Evolutionary conservation across 306 rosid species (phyloP), one percentile per base, ranked within the genome.

Genomic region (Pterocarpus macrocarpus): DNA sequence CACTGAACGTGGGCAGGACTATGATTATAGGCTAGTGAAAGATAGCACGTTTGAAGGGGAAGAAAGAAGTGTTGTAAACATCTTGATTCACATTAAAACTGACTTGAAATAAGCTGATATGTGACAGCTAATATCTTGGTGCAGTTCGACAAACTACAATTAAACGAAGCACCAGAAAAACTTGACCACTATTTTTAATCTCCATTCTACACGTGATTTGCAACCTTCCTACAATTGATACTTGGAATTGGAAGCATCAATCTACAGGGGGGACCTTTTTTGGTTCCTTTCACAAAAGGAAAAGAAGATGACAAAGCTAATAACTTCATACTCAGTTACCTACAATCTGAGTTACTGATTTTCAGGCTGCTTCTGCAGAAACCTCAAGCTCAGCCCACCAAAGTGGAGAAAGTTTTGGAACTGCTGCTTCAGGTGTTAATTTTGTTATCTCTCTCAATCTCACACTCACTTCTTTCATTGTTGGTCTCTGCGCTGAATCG

Each of bases 311-410:
- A 53, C 11, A 66, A 43, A 41, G 75, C 41, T 75, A 32, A 53
- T 16, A 81, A 10, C 64, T 79, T 72, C 80, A 64, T 74, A 66
- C 76, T 45, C 35, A 33, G 50, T 64, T 33, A 52, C 39, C 70
- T 83, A 75, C 64, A 84, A 70, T 76, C 52, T 71, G 36, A 75
- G 53, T 70, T 28, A 39, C 70, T 22, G 32, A n/a, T 71, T 85
- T 85, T 88, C 77, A 87, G 80, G 56, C 77, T 75, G 77, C 87
- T 64, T 93, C 90, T 32, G 88, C 78, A 67, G 80, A 41, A 76
- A 93, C 87, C 90, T 95, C 99, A 80, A 95, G 82, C 88, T 95
- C 99, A 12, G 99, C 99, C 99, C 99, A 95, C 99, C 99, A 93
- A 76, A 95, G 99, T 35, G 98, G 92, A 55, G 94, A 91, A 75